phyloP scores from a whole-genome alignment of 192 early-diverging fungal genomes.

The Spizellomyces punctatus region DNA sequence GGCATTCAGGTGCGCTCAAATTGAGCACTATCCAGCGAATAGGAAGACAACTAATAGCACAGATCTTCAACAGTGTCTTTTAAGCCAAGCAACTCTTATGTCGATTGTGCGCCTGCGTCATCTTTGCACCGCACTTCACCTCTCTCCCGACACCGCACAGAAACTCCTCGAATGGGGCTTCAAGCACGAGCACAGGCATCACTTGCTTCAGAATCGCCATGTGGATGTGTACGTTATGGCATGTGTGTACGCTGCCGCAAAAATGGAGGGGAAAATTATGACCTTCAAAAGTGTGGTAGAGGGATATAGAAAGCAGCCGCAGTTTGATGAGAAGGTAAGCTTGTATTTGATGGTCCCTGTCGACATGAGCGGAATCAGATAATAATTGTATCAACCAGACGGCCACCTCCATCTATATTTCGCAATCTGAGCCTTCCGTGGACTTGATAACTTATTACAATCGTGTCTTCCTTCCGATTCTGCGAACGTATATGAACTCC shows the following conservation, averaged over 20 bases:
- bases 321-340: constrained; percentile 19
- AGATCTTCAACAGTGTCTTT: no score
- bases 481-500: constrained; percentile 6
- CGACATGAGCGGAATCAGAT: no score
- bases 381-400: constrained; percentile 6
- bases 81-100: no score
- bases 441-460: constrained; percentile 23
- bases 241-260: constrained; percentile 22
- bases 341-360: neutral
- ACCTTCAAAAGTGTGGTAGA: constrained; percentile 14
- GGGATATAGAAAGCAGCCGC: constrained; percentile 11
- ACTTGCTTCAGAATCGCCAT: constrained; percentile 10
- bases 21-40: no score
- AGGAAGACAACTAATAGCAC: no score
- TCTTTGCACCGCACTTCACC: constrained; percentile 15
- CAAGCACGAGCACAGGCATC: constrained; percentile 6
- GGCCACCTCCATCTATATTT: constrained; percentile 2
- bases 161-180: constrained; percentile 3
- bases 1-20: no score
- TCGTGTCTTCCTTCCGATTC: constrained; percentile 5
- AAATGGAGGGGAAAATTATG: constrained; percentile 7
- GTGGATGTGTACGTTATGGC: constrained; percentile 14
- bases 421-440: neutral
- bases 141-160: neutral
- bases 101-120: neutral